Percentiles rank a stretch among this genome's conserved stretches.
Conservation (phyloP, 139 green algal species). For the Micractinium sp. region DNA sequence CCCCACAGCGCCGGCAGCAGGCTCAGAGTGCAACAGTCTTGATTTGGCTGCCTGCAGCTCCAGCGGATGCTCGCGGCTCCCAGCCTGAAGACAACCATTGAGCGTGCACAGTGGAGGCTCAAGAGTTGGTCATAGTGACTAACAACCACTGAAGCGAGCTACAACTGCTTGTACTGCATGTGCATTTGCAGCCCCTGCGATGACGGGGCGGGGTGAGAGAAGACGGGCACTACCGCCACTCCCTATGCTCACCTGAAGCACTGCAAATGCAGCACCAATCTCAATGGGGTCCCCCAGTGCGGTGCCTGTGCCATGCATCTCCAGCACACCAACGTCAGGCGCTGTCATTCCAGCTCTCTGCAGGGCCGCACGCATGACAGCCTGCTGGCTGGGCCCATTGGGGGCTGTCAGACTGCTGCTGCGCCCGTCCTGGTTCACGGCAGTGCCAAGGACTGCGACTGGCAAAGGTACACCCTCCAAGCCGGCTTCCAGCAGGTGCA, state of each 20-base stretch:
- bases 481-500: constrained; percentile 44
- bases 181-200: no score
- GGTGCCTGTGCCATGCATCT: constrained; percentile 87
- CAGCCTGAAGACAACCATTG: neutral
- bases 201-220: neutral
- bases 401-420: constrained; percentile 88
- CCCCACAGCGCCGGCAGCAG: constrained; percentile 75
- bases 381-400: constrained; percentile 88
- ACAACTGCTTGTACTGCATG: neutral
- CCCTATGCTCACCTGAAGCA: constrained; percentile 20
- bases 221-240: no score
- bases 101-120: neutral
- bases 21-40: constrained; percentile 80
- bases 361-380: constrained; percentile 69
- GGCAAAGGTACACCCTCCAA: no score
- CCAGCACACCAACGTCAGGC: constrained; percentile 49
- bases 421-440: constrained; percentile 91
- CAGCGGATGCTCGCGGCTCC: constrained; percentile 36
- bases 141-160: neutral
- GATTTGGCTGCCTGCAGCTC: constrained; percentile 79
- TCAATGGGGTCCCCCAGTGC: constrained; percentile 89
- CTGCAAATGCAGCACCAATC: constrained; percentile 66
- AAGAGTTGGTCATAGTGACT: no score
- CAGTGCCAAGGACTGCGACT: constrained; percentile 52
- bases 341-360: neutral